phyloP scores from a whole-genome alignment of 768 basidiomycete species.

The Panus rudis region DNA sequence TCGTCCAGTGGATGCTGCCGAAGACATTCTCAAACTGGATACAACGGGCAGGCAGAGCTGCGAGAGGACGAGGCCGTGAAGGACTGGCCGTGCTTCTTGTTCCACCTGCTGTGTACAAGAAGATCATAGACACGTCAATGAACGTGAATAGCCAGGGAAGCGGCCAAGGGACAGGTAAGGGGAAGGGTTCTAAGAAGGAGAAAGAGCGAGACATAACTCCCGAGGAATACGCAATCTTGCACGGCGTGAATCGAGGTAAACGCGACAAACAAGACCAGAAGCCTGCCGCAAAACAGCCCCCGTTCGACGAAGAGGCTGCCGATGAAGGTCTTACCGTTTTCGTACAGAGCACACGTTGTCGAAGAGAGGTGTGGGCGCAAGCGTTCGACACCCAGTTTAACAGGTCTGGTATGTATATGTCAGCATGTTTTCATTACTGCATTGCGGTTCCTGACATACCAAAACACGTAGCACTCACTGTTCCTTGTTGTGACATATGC shows the following conservation, averaged over 20 bases:
- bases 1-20: constrained; percentile 18
- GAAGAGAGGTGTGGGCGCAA: constrained; percentile 14
- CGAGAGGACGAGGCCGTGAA: constrained; percentile 2
- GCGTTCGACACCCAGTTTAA: constrained; percentile 12
- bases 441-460: not conserved
- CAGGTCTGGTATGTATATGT: not conserved
- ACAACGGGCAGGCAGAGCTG: constrained; percentile 15
- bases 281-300: constrained; percentile 4
- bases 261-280: not conserved
- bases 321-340: constrained; percentile 25
- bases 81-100: constrained; percentile 16
- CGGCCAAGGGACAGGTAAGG: not conserved
- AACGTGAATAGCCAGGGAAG: not conserved
- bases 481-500: constrained; percentile 25
- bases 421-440: too few relatives aligned
- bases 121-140: not conserved
- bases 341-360: constrained; percentile 22
- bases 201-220: not conserved
- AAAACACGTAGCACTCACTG: constrained; percentile 4
- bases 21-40: constrained; percentile 12
- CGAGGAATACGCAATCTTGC: constrained; percentile 8
- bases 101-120: constrained; percentile 6
- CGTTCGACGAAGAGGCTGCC: constrained; percentile 6
- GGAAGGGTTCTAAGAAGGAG: too few relatives aligned
- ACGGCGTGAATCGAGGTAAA: constrained; percentile 5